These are phyloP conservation scores for Exophiala viscosa DNA, from an alignment of 2,329 filamentous ascomycete genomes.

Conservation along the genomic window DNA sequence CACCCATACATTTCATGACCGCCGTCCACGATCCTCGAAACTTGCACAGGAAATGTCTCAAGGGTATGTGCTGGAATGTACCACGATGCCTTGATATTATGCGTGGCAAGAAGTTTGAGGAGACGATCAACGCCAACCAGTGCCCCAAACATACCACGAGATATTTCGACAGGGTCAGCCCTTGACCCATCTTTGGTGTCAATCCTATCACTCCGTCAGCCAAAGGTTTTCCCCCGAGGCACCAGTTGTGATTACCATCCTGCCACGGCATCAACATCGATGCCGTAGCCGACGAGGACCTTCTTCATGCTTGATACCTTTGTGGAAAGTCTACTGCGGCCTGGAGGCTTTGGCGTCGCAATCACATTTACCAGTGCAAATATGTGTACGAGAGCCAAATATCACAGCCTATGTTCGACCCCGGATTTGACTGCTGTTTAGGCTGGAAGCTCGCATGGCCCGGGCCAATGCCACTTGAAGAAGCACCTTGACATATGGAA, in stretches of 20 bases:
- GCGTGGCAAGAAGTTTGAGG: slow-evolving; percentile 40
- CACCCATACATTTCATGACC: slow-evolving; percentile 39
- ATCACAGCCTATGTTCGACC: no score
- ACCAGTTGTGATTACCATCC: slow-evolving; percentile 32
- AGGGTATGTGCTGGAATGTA: slow-evolving; percentile 58
- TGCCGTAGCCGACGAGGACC: slow-evolving; percentile 14
- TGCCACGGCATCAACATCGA: slow-evolving; percentile 17
- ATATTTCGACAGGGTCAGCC: slow-evolving; percentile 33
- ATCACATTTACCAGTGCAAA: no score
- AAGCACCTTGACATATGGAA: no score
- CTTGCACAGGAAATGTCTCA: slow-evolving; percentile 52
- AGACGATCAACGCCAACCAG: slow-evolving; percentile 30
- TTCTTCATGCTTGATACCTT: background rate
- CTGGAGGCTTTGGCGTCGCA: no score
- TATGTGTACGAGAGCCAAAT: no score
- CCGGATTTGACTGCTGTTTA: no score
- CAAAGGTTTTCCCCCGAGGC: no score
- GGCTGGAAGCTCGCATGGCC: no score
- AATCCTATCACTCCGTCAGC: slow-evolving; percentile 56
- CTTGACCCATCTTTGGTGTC: slow-evolving; percentile 37
- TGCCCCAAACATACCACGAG: slow-evolving; percentile 28
- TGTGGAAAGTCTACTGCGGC: no score
- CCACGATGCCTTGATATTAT: slow-evolving; percentile 53
- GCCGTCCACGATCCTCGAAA: slow-evolving; percentile 41
- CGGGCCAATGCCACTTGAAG: no score